Base-by-base conservation (phyloP, 2,329 filamentous ascomycete species). In the Berkeleyomyces rouxiae region DNA sequence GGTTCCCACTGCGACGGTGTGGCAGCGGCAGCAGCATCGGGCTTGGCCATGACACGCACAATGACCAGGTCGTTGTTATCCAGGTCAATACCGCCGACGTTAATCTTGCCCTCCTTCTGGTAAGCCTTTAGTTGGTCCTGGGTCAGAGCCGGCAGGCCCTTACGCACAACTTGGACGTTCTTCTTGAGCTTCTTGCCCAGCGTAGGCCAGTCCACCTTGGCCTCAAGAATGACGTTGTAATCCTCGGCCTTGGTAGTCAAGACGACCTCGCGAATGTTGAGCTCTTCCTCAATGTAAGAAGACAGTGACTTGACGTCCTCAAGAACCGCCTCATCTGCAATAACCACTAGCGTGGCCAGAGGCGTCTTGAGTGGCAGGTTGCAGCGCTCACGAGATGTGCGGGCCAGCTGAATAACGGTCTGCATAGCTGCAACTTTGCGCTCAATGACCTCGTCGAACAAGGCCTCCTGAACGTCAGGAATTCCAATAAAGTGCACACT, bases 101-200 rank as follows among this genome's bases (percentile, higher is more conserved):
- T 75, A 58, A 97, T 88, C 69, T 82, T 84, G 70, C 87, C 88
- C 13, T 83, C 80, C 49, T 81, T 75, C 47, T 93, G 78, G 71
- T 90, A 99, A 46, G 78, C 76, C 72, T 91, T 88, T 65, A 96
- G 90, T 67, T 96, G 82, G 9, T 88, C 83, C 67, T 84, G 88
- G 5, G 82, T 85, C 47, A 96, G 77, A 43, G 75, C 78, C 10
- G 90, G 88, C 57, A 96, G 76, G 3, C 86, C 88, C 75, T 90
- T 91, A 76, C 90, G 90, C 66, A 95, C 88, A 72, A 85, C 87
- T 68, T 86, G 82, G 49, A 87, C 85, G 70, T 95, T 88, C 74
- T 93, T 93, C 79, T 92, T 93, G 68, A 95, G 80, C 77, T 95
- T 95, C 81, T 93, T 93, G 65, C 90, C 90, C 9, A 96, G 79